Base-by-base conservation (phyloP, 164 flowering plant genomes). In the Magnolia kwangsiensis region DNA sequence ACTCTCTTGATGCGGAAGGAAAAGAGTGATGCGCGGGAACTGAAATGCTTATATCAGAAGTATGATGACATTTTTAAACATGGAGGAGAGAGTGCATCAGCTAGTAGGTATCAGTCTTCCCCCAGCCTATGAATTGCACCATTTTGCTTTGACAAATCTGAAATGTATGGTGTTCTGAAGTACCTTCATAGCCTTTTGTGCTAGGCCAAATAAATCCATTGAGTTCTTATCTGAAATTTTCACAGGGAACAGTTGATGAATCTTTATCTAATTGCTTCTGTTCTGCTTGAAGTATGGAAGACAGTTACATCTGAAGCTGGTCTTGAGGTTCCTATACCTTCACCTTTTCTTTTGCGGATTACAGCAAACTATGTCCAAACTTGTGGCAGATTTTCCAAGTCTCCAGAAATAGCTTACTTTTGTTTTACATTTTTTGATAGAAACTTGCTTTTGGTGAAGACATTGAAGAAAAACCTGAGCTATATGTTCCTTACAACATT, bases 1-100 rank as follows among this genome's bases (percentile, higher is more conserved):
- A 91, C 96, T 45, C 21, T 74, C 16, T 55, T 18, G 7, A 88
- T 63, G 80, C 76, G 93, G 77, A 90, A 87, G 87, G 95, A 88
- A 82, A 83, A 79, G 82, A 91, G 87, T 80, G 95, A 90, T 79
- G 58, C 84, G 50, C 90, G 91, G 49, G 99, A 94, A 82, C 88
- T 96, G 9, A 83, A 80, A 80, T 85, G 89, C 75, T 88, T 90
- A 74, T 90, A 85, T 81, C 82, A 80, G 55, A 83, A 78, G 63
- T 92, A 91, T 81, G 85, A 86, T 21, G 90, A 84, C 74, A 85
- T 91, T 77, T 71, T 71, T 63, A 83, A 77, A 80, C 83, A 83
- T 79, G 83, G 82, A 72, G 89, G 86, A 78, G 81, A 75, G 68
- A 73, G 74, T 79, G 83, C 84, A 77, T 67, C 80, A 11, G 89